A percentile compares a stretch with the other conserved stretches of the same genome.
Conservation (phyloP, 768 basidiomycete genomes). For the Rhodotorula graminis region DNA sequence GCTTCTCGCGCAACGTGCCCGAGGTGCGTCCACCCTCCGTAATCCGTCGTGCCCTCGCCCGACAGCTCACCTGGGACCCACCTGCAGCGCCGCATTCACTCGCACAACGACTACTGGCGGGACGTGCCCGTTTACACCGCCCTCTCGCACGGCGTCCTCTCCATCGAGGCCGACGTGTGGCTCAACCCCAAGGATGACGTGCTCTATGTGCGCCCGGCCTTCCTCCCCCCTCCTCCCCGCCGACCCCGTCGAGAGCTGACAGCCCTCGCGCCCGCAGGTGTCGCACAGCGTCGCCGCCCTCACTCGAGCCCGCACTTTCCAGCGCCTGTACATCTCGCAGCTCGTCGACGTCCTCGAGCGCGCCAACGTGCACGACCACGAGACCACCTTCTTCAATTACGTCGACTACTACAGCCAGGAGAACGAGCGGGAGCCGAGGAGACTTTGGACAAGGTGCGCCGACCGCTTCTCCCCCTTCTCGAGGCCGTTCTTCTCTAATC, state of each 20-base stretch:
- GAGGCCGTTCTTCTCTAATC: not conserved
- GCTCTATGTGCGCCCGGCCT: slow-evolving; percentile 19
- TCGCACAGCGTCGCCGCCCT: slow-evolving; percentile 30
- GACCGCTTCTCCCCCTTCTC: no score
- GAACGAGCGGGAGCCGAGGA: slow-evolving; percentile 16
- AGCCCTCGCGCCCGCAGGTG: not conserved
- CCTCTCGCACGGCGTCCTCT: slow-evolving; percentile 25
- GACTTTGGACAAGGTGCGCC: slow-evolving; percentile 28
- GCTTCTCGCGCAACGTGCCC: slow-evolving; percentile 31
- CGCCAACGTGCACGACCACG: slow-evolving; percentile 16
- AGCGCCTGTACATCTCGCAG: slow-evolving; percentile 22
- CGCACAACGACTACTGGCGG: slow-evolving; percentile 40
- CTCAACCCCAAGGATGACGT: slow-evolving; percentile 25
- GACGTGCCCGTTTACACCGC: slow-evolving; percentile 34
- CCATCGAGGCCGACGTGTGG: slow-evolving; percentile 37
- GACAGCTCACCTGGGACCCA: not conserved
- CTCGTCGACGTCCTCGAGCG: slow-evolving; percentile 26
- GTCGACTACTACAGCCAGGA: slow-evolving; percentile 18
- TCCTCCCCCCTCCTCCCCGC: no score
- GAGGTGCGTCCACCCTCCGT: slow-evolving; percentile 17
- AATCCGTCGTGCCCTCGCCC: no score
- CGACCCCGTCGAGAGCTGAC: no score
- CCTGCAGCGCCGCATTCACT: slow-evolving; percentile 24
- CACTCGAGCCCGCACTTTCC: slow-evolving; percentile 28
- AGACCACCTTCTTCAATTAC: slow-evolving; percentile 15